Percentiles rank a stretch among this genome's conserved stretches.
Evolutionary conservation across 2,329 filamentous ascomycete species (phyloP).

Genomic region (Boeremia exigua): DNA sequence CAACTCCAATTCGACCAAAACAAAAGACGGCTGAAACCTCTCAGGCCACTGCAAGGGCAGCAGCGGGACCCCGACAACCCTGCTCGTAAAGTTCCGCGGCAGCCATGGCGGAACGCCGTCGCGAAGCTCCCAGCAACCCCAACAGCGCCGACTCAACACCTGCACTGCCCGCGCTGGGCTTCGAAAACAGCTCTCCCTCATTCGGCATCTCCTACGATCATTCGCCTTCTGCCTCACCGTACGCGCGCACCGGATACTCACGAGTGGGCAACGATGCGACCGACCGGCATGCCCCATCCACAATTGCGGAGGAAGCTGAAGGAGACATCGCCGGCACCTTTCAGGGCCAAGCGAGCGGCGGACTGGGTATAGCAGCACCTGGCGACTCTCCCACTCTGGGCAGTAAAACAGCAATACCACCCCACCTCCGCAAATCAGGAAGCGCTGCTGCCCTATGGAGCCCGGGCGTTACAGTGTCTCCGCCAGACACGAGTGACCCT

Average conservation of each 20-base stretch:
- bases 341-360: slow-evolving; percentile 25
- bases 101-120: slow-evolving; percentile 40
- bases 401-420: slow-evolving; percentile 4
- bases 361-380: slow-evolving; percentile 45
- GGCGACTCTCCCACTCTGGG: slow-evolving; percentile 5
- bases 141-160: slow-evolving; percentile 35
- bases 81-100: slow-evolving; percentile 5
- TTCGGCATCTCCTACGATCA: slow-evolving; percentile 28
- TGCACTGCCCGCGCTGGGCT: slow-evolving; percentile 37
- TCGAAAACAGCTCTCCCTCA: slow-evolving; percentile 30
- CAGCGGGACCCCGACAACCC: slow-evolving; percentile 6
- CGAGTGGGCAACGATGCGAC: slow-evolving; percentile 45
- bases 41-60: slow-evolving; percentile 10
- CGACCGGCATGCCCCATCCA: slow-evolving; percentile 37
- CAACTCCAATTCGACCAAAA: slow-evolving; percentile 6
- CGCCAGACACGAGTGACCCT: slow-evolving; percentile 38
- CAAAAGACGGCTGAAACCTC: slow-evolving; percentile 12
- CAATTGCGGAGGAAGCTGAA: slow-evolving; percentile 43
- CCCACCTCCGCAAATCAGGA: not conserved
- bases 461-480: slow-evolving; percentile 26
- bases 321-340: slow-evolving; percentile 35
- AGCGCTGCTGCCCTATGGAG: slow-evolving; percentile 8
- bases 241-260: slow-evolving; percentile 45
- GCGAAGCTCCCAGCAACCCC: slow-evolving; percentile 35
- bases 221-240: slow-evolving; percentile 30